Base-by-base conservation (phyloP, 371 early-diverging fungal genomes). In the Gilbertella persicaria region DNA sequence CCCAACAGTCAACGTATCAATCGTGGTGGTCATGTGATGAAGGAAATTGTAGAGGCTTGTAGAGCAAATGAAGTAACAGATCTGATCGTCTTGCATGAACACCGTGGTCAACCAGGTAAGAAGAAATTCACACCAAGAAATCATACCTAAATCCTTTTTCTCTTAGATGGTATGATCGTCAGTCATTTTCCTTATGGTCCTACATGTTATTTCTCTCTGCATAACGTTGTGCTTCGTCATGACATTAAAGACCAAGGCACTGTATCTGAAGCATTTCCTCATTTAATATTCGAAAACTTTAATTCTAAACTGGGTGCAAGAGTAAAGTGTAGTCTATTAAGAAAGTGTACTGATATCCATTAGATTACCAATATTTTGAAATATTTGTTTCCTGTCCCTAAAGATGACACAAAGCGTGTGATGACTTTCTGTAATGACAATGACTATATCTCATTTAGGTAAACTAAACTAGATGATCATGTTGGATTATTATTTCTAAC, bases 161-260 rank as follows among this genome's bases (percentile, higher is more conserved):
- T 6, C 8, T 1, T 63, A 82, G 96, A 97, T 74, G 94, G 97
- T 52, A 86, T 99, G 85, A 88, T 97, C 36, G 73, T 99, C 17
- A 91, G 88, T 60, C 99, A 99, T 69, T 94, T 98, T 62, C 99
- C 99, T 24, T 95, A 97, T 73, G 99, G 99, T 13, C 98, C 99
- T 6, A 99, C 99, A 0, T 93, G 95, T 26, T 95, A 93, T 72
- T 99, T 99, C 65, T 91, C 96, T 23, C 78, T 99, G 55, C 94
- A 95, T 79, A 98, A 99, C 64, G 95, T 98, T 24, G 97, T 97
- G 1, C 79, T 98, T 59, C 86, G 99, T 25, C 99, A 98, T 71
- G 99, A 98, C 70, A 93, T 97, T 59, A 88, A 92, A 60, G 93
- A 97, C 65, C 83, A 90, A 64, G 96, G 97, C 55, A 97, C 93